Evolutionary conservation across 2,329 filamentous ascomycete genomes (phyloP).

Genomic region (Colletotrichum acutatum): DNA sequence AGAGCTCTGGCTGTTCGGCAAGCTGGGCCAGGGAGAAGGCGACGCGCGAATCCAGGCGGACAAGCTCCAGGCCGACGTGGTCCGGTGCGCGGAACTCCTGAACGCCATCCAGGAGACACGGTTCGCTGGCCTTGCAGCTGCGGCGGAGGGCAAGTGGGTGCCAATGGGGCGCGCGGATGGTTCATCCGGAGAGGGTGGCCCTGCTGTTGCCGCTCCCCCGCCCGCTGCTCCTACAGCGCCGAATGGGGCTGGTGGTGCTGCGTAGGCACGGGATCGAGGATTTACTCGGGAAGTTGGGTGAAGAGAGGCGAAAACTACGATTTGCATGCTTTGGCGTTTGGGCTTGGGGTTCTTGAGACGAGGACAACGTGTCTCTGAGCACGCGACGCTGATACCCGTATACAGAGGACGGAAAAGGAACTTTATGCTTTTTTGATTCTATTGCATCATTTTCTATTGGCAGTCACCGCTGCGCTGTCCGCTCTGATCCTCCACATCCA

Average conservation of each 20-base stretch:
- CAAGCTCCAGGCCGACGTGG: slow-evolving; percentile 49
- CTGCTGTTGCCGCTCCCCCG: background rate
- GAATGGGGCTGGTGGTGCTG: background rate
- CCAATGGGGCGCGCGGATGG: slow-evolving; percentile 36
- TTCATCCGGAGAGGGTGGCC: background rate
- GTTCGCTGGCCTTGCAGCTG: slow-evolving; percentile 48
- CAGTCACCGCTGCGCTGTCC: background rate
- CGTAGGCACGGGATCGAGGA: background rate
- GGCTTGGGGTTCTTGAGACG: background rate
- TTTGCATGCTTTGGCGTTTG: slow-evolving; percentile 25
- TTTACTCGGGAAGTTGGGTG: too few species aligned
- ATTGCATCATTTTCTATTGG: background rate
- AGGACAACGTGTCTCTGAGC: background rate
- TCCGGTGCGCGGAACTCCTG: slow-evolving; percentile 47
- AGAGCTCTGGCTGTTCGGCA: slow-evolving; percentile 57
- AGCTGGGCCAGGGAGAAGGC: slow-evolving; percentile 52
- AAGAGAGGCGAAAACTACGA: too few species aligned
- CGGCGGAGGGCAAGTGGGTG: slow-evolving; percentile 51
- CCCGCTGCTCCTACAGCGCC: background rate
- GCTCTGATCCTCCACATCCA: background rate
- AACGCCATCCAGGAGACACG: slow-evolving; percentile 46
- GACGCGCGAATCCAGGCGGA: slow-evolving; percentile 49
- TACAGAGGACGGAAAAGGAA: slow-evolving; percentile 3
- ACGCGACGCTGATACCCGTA: slow-evolving; percentile 24
- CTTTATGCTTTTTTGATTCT: slow-evolving; percentile 10